Conservation (phyloP, 2,329 filamentous ascomycete genomes). For the Sarocladium oryzae region DNA sequence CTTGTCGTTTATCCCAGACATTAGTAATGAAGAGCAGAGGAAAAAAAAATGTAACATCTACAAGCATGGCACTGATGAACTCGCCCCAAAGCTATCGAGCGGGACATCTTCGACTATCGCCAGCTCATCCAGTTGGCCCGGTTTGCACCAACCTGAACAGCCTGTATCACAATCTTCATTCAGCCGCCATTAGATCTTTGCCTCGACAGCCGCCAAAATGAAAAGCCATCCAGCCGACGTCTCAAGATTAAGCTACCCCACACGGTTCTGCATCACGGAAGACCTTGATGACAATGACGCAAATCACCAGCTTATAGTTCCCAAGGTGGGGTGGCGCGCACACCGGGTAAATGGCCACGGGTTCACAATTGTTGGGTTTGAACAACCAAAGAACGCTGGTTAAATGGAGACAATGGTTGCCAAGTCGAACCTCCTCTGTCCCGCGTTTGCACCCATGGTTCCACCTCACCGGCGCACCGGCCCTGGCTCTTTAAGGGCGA, state of each 20-base stretch:
- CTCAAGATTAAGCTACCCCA: conserved; percentile 2
- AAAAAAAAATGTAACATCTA: too few relatives aligned
- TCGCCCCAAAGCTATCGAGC: too few relatives aligned
- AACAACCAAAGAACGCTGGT: not conserved
- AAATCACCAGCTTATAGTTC: not conserved
- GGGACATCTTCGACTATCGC: too few relatives aligned
- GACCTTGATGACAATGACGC: not conserved
- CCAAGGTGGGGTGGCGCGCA: not conserved
- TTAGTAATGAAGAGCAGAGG: too few relatives aligned
- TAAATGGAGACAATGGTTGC: conserved; percentile 2
- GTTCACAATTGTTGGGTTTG: not conserved
- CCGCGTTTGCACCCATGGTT: not conserved
- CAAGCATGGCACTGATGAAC: too few relatives aligned
- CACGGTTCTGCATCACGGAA: not conserved
- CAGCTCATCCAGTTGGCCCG: too few relatives aligned
- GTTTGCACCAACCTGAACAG: not conserved
- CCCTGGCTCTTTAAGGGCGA: not conserved
- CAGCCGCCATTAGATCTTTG: not conserved
- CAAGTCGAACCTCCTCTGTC: not conserved
- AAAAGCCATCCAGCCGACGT: not conserved
- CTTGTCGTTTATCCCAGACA: too few relatives aligned
- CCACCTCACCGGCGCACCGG: conserved; percentile 8
- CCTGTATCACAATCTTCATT: conserved; percentile 3
- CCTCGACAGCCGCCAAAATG: not conserved
- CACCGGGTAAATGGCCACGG: conserved; percentile 5